Conservation (phyloP, 495 filamentous ascomycete species). For the Hapsidospora chrysogenum region DNA sequence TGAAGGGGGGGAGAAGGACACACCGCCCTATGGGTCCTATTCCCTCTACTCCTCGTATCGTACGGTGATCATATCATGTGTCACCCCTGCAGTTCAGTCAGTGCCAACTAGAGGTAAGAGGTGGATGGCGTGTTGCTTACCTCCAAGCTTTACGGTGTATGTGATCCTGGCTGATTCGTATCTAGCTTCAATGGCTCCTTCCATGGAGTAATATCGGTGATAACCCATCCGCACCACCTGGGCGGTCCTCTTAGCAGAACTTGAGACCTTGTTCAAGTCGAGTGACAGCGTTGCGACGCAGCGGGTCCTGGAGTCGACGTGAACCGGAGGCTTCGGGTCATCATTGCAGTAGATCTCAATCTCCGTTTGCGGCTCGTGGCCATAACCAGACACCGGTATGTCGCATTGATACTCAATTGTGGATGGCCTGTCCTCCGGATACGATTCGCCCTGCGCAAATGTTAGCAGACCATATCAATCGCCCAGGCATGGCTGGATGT, state of each 20-base stretch:
- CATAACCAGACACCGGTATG: slow-evolving; percentile 2
- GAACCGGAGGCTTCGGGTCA: slow-evolving; percentile 1
- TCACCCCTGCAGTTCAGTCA: neutral
- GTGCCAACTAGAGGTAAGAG: neutral
- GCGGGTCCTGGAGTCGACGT: neutral
- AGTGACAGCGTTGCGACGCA: slow-evolving; percentile 2
- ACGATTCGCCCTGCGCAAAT: slow-evolving; percentile 5
- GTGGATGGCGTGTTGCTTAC: no score
- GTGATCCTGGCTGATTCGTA: slow-evolving; percentile 4
- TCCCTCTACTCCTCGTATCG: slow-evolving; percentile 1
- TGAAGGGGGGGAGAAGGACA: no score
- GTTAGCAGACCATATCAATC: no score
- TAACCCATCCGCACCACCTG: neutral
- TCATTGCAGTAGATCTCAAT: slow-evolving; percentile 2
- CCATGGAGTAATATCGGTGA: slow-evolving; percentile 4
- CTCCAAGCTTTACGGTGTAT: slow-evolving; percentile 3
- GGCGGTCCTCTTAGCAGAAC: neutral
- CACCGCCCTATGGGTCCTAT: no score
- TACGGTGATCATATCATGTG: slow-evolving; percentile 4
- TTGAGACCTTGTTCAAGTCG: slow-evolving; percentile 1
- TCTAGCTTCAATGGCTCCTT: slow-evolving; percentile 2
- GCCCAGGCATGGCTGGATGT: no score
- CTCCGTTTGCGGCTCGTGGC: slow-evolving; percentile 1
- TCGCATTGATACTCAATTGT: slow-evolving; percentile 2
- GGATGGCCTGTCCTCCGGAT: slow-evolving; percentile 2